Conservation (phyloP, 1,284 basidiomycete genomes). For the Pascua guehoae region DNA sequence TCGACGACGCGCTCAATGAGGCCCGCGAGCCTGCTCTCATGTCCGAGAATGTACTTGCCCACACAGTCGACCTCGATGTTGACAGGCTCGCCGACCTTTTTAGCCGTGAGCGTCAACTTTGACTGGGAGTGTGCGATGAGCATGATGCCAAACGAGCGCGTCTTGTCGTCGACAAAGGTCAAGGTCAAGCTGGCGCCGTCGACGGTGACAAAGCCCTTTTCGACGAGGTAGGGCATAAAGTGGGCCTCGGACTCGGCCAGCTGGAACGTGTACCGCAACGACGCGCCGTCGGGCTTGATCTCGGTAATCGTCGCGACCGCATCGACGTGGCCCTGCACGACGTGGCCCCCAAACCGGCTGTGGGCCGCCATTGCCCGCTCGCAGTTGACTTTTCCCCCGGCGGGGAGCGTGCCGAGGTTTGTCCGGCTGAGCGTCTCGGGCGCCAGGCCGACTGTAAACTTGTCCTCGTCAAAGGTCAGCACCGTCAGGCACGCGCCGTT, state of each 20-base stretch:
- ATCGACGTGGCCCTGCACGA: slow-evolving; percentile 98
- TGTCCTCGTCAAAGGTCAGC: slow-evolving; percentile 67
- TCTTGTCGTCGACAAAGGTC: slow-evolving; percentile 71
- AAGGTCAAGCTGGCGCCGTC: slow-evolving; percentile 93
- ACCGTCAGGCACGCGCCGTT: slow-evolving; percentile 85
- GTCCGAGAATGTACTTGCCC: slow-evolving; percentile 62
- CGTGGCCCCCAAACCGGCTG: slow-evolving; percentile 91
- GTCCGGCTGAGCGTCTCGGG: slow-evolving; percentile 91
- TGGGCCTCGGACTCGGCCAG: slow-evolving; percentile 61
- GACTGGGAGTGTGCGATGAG: slow-evolving; percentile 90
- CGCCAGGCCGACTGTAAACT: slow-evolving; percentile 91
- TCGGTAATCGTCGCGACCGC: slow-evolving; percentile 72
- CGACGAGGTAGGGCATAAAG: slow-evolving; percentile 79
- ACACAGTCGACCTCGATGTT: slow-evolving; percentile 74
- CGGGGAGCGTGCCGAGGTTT: slow-evolving; percentile 76
- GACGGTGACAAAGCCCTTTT: slow-evolving; percentile 94
- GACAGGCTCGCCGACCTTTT: slow-evolving; percentile 72
- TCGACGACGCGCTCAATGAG: slow-evolving; percentile 71
- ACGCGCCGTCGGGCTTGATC: slow-evolving; percentile 75
- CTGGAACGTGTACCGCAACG: slow-evolving; percentile 74
- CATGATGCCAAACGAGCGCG: slow-evolving; percentile 79
- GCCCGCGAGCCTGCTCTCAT: slow-evolving; percentile 57
- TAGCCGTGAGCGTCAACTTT: slow-evolving; percentile 76
- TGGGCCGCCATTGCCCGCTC: slow-evolving; percentile 93
- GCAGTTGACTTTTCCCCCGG: slow-evolving; percentile 81